phyloP scores from a whole-genome alignment of 2,329 filamentous ascomycete species.

The Fusarium sp. region DNA sequence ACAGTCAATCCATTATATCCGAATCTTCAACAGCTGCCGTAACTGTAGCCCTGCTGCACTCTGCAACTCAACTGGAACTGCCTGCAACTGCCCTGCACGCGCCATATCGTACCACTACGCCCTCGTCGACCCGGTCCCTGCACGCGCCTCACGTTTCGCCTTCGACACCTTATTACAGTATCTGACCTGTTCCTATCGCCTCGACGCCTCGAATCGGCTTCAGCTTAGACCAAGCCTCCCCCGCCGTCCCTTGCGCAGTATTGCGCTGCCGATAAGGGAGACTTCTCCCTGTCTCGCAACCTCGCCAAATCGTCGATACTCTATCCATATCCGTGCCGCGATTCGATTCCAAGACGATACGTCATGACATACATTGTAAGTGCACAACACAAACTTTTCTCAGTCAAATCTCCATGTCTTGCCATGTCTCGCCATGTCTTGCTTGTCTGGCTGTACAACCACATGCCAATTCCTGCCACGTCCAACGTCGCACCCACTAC shows the following conservation, averaged over 20 bases:
- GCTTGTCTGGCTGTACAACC: constrained; percentile 28
- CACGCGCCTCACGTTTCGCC: constrained; percentile 21
- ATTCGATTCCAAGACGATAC: constrained; percentile 49
- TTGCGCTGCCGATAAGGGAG: constrained; percentile 31
- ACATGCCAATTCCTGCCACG: constrained; percentile 43
- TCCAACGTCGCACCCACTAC: constrained; percentile 43
- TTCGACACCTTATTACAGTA: constrained; percentile 12
- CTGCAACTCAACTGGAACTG: constrained; percentile 1
- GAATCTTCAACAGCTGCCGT: constrained; percentile 36
- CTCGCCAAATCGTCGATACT: constrained; percentile 42
- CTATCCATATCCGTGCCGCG: constrained; percentile 23
- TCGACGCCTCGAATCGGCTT: constrained; percentile 27
- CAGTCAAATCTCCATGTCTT: constrained; percentile 33
- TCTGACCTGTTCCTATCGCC: constrained; percentile 8
- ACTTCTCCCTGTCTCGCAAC: constrained; percentile 32
- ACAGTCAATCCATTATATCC: constrained; percentile 28
- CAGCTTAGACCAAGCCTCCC: constrained; percentile 23
- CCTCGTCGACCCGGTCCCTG: constrained; percentile 31
- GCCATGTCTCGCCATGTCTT: constrained; percentile 17
- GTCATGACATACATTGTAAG: constrained; percentile 60
- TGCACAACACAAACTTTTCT: constrained; percentile 40
- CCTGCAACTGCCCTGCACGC: constrained; percentile 19
- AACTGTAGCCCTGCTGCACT: constrained; percentile 26
- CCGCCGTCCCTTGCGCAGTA: constrained; percentile 20
- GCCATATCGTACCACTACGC: constrained; percentile 19